These are phyloP conservation scores for Noccaea bulbosa DNA, from an alignment of 345 rosid genomes.

Conservation along the genomic window DNA sequence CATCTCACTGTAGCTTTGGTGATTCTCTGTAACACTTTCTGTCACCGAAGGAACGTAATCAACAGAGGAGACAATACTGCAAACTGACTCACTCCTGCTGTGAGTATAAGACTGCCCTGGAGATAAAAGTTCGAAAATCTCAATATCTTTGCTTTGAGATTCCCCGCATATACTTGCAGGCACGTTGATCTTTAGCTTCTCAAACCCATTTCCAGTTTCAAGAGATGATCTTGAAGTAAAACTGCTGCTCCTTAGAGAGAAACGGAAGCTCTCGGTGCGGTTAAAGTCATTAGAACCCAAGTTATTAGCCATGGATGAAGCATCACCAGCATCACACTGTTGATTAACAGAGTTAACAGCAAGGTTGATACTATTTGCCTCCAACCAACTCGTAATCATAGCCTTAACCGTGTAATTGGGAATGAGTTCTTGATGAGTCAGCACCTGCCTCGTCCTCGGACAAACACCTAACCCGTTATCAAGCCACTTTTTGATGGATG, in stretches of 20 bases:
- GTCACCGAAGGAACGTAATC: slow-evolving; percentile 59
- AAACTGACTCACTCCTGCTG: slow-evolving; percentile 82
- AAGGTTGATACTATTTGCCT: slow-evolving; percentile 60
- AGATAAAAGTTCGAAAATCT: slow-evolving; percentile 53
- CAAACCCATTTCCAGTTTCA: slow-evolving; percentile 62
- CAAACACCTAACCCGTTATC: slow-evolving; percentile 77
- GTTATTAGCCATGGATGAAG: slow-evolving; percentile 49
- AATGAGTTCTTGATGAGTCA: slow-evolving; percentile 75
- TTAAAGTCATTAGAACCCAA: slow-evolving; percentile 55
- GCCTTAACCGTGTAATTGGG: slow-evolving; percentile 93
- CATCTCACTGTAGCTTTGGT: slow-evolving; percentile 48
- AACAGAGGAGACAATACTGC: slow-evolving; percentile 70
- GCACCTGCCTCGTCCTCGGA: slow-evolving; percentile 76
- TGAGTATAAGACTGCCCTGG: slow-evolving; percentile 64
- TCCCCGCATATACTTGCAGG: slow-evolving; percentile 55
- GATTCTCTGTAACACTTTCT: slow-evolving; percentile 39
- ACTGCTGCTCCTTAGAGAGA: slow-evolving; percentile 58
- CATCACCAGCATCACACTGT: slow-evolving; percentile 41
- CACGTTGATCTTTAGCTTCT: slow-evolving; percentile 57
- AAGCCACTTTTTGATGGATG: slow-evolving; percentile 88
- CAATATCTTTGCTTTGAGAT: slow-evolving; percentile 53
- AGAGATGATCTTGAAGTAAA: slow-evolving; percentile 65
- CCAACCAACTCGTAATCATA: slow-evolving; percentile 85
- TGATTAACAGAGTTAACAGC: slow-evolving; percentile 39
- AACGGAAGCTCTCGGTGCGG: slow-evolving; percentile 55